Conservation (phyloP, 1,284 basidiomycete genomes). For the Trametes polyzona region DNA sequence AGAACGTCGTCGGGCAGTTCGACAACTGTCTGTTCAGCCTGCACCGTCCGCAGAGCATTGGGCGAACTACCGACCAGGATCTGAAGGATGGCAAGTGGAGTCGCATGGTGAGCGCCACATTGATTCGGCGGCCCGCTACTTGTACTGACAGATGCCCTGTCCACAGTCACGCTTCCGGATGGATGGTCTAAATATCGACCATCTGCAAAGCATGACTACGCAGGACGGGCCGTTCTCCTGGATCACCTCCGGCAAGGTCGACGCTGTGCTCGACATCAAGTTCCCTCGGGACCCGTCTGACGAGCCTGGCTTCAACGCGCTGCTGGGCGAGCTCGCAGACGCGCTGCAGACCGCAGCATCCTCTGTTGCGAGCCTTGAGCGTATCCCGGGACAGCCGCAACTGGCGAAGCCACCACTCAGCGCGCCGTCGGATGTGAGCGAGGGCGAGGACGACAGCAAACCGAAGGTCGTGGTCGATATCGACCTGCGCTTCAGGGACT, state of each 20-base stretch:
- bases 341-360: conserved; percentile 66
- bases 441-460: conserved; percentile 41
- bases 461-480: conserved; percentile 84
- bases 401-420: conserved; percentile 87
- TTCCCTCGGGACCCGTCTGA: conserved; percentile 86
- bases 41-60: conserved; percentile 96
- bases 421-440: conserved; percentile 59
- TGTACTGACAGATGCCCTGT: conserved; percentile 1
- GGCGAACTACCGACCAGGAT: conserved; percentile 85
- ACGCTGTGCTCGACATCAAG: conserved; percentile 97
- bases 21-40: conserved; percentile 98
- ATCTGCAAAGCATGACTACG: conserved; percentile 86
- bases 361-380: conserved; percentile 56
- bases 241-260: conserved; percentile 96
- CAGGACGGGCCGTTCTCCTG: conserved; percentile 92
- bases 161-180: conserved; percentile 89
- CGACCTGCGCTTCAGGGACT: conserved; percentile 92
- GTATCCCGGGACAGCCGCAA: conserved; percentile 88
- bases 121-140: not conserved
- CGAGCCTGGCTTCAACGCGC: conserved; percentile 81
- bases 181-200: conserved; percentile 97
- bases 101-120: conserved; percentile 73
- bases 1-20: conserved; percentile 95
- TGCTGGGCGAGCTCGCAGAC: conserved; percentile 90
- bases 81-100: conserved; percentile 82